phyloP scores from a whole-genome alignment of 2,329 filamentous ascomycete genomes.

The Cladophialophora exuberans region DNA sequence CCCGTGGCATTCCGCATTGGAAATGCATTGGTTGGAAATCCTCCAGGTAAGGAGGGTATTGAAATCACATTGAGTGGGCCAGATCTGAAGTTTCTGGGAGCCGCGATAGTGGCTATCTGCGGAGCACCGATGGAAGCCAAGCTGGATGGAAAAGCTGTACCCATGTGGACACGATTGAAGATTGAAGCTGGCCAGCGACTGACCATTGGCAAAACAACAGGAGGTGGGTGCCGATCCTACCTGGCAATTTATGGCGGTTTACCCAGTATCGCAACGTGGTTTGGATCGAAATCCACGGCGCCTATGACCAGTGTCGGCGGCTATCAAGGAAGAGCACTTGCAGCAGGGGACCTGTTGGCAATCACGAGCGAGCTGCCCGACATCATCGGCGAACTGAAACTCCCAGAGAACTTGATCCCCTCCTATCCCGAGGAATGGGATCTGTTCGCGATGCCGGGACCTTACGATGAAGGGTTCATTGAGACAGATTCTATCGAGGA shows the following conservation, averaged over 20 bases:
- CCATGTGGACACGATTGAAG: constrained; percentile 60
- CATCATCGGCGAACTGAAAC: constrained; percentile 36
- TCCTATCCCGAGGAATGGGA: constrained; percentile 56
- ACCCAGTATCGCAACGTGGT: constrained; percentile 58
- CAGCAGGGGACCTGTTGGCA: constrained; percentile 57
- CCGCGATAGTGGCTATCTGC: constrained; percentile 60
- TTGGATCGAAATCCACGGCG: constrained; percentile 63
- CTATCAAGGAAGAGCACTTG: constrained; percentile 61
- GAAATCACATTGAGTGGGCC: constrained; percentile 66
- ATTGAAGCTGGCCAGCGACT: constrained; percentile 57
- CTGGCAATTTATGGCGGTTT: constrained; percentile 62
- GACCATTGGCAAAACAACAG: constrained; percentile 58
- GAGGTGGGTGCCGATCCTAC: constrained; percentile 60
- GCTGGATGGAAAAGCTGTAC: constrained; percentile 53
- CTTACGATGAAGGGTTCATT: constrained; percentile 60
- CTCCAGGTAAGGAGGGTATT: constrained; percentile 54
- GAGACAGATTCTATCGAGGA: constrained; percentile 57
- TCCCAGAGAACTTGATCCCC: constrained; percentile 54
- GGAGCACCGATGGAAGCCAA: constrained; percentile 58
- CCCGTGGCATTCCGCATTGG: constrained; percentile 60
- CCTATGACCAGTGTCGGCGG: constrained; percentile 63
- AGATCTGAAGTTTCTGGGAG: constrained; percentile 58
- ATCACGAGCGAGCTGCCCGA: constrained; percentile 47
- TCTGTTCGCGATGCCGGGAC: constrained; percentile 58
- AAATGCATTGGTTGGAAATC: constrained; percentile 64